Evolutionary conservation across 2,329 filamentous ascomycete species (phyloP), one percentile per base, ranked within the genome.

Genomic region (Mariannaea sp.): DNA sequence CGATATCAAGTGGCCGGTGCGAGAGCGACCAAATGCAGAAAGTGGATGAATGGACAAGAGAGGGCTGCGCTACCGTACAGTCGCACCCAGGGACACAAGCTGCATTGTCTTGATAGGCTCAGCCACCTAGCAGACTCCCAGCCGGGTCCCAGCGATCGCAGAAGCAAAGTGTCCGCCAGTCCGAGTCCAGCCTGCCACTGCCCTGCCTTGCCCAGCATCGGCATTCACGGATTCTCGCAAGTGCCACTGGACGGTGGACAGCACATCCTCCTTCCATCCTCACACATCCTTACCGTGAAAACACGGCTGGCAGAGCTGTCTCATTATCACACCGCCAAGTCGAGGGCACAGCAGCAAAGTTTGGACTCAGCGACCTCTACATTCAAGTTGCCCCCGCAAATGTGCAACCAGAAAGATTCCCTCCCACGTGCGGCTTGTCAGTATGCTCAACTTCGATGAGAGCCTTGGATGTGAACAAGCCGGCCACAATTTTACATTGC

Each of bases 21-120:
- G 40, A 53, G 47, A 29, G 27, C 39, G 27, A 17, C 45, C 45
- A 33, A 17, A 27, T 20, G 26, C 45, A n/a, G 45, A 29, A 36
- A 48, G 45, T 40, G 45, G 36, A 40, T 22, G 36, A 48, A 33
- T 16, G 36, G 19, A n/a, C 36, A 22, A 24, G 24, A 49, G 51
- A 54, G 51, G 51, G 51, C 51, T 54, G 49, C 45, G 51, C 51
- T 54, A 54, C 51, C 47, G 51, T 49, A 45, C 51, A 54, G 44
- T 40, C 9, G 33, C 51, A 54, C 39, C 33, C 38, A 35, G 19
- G 45, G 29, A 40, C 51, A 53, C 49, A 47, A 41, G 29, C 48
- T 41, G 40, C 51, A 46, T 43, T 33, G 3, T 26, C 39, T 26
- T 45, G 51, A 54, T 49, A 54, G 51, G 51, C 41, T 54, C 51